Base-by-base conservation (phyloP, 208 protist species). In the Trypanosoma brucei region DNA sequence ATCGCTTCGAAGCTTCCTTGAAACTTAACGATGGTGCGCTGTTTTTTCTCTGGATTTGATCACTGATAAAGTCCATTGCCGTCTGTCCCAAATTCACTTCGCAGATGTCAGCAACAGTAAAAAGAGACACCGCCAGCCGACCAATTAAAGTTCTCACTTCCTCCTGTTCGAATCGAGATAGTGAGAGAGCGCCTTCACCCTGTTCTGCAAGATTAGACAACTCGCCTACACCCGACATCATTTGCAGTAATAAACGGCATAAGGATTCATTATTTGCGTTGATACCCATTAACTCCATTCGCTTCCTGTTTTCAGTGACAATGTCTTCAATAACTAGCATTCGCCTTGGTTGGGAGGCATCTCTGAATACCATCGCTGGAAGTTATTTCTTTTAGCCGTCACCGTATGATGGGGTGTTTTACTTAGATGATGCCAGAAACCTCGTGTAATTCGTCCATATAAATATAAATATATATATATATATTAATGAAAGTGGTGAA, bases 221-320 rank as follows among this genome's bases (percentile, higher is more conserved):
- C 50, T 93, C 83, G 1, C 86, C 86, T 57, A 90, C 64, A n/a
- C 74, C 75, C 0, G 81, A 79, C 76, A 93, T 86, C 76, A 93
- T 86, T 36, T 83, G 81, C 76, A 93, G 71, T 37, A 93, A 53
- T 0, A 78, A 74, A 9, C 71, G 71, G 58, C 82, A 73, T 34
- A 83, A 70, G 0, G 75, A 78, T n/a, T 72, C 68, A 1, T 63
- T 67, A 7, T 50, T 70, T 39, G 62, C 50, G 11, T 62, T 45
- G 31, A 82, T 65, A n/a, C 68, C 73, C 6, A 79, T 59, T 14
- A 67, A 44, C 57, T 66, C 61, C 63, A 86, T 66, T 13, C 61
- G 62, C 31, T 80, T 68, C 44, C 70, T 63, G 69, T 90, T 84
- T 52, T 68, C 69, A 50, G 84, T 55, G 31, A 72, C 76, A 37